Evolutionary conservation across 1,284 basidiomycete genomes (phyloP).

Genomic region (Fomitopsis schrenkii): DNA sequence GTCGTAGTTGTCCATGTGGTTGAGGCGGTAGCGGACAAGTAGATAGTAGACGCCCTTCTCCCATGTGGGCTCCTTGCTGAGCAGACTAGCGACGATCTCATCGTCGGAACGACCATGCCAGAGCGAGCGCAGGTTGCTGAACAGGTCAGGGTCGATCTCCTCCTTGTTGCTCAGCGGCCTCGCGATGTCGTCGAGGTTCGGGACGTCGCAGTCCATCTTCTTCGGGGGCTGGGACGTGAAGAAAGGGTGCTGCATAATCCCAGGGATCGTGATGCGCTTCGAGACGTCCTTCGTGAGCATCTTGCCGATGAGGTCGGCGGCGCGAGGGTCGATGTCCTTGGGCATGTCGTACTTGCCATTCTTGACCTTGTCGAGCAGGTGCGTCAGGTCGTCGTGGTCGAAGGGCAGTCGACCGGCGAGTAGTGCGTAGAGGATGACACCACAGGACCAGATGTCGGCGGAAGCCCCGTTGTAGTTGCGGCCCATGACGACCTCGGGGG

Average conservation of each 20-base stretch:
- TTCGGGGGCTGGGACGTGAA: slow-evolving; percentile 67
- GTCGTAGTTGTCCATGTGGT: slow-evolving; percentile 66
- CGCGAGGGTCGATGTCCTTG: slow-evolving; percentile 67
- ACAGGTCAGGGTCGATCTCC: slow-evolving; percentile 86
- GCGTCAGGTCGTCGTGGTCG: slow-evolving; percentile 80
- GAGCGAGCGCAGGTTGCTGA: slow-evolving; percentile 86
- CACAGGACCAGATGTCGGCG: slow-evolving; percentile 98
- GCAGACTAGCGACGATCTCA: slow-evolving; percentile 67
- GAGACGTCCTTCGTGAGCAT: slow-evolving; percentile 89
- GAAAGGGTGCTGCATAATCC: slow-evolving; percentile 89
- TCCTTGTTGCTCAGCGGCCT: slow-evolving; percentile 55
- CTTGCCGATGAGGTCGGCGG: slow-evolving; percentile 77
- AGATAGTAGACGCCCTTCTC: slow-evolving; percentile 93
- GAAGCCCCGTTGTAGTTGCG: slow-evolving; percentile 85
- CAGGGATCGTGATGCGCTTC: slow-evolving; percentile 83
- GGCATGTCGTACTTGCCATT: slow-evolving; percentile 86
- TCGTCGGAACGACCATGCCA: slow-evolving; percentile 80
- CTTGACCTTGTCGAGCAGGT: slow-evolving; percentile 83
- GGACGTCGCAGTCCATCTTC: slow-evolving; percentile 46
- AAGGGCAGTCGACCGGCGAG: slow-evolving; percentile 92
- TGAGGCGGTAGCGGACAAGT: slow-evolving; percentile 73
- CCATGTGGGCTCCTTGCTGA: slow-evolving; percentile 71
- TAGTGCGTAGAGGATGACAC: slow-evolving; percentile 92
- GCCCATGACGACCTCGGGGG: slow-evolving; percentile 91
- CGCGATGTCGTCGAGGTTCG: slow-evolving; percentile 66